Evolutionary conservation across 768 basidiomycete genomes (phyloP).

Genomic region (Psilocybe azurescens): DNA sequence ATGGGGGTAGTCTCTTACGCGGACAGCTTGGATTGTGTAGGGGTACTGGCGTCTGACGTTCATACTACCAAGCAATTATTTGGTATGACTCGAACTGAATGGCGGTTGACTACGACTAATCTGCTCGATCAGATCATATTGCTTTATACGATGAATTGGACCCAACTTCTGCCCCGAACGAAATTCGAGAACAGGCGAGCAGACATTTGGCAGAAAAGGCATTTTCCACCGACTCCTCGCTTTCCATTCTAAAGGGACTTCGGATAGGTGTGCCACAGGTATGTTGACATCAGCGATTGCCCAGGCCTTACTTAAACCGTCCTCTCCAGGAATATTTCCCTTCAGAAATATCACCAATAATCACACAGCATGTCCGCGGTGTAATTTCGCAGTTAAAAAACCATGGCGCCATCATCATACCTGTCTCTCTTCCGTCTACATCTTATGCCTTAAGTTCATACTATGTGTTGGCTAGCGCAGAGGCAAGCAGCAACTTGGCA

Average conservation of each 20-base stretch:
- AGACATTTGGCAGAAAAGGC: slow-evolving; percentile 18
- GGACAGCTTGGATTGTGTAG: slow-evolving; percentile 94
- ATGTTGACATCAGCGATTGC: not conserved
- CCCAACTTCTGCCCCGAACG: slow-evolving; percentile 67
- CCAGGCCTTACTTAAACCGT: not conserved
- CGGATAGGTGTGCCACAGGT: slow-evolving; percentile 82
- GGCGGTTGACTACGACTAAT: not conserved
- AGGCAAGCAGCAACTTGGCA: slow-evolving; percentile 91
- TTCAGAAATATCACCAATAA: slow-evolving; percentile 54
- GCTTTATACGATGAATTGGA: slow-evolving; percentile 71
- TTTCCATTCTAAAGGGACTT: slow-evolving; percentile 49
- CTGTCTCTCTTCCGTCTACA: slow-evolving; percentile 75
- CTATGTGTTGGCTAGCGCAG: slow-evolving; percentile 94
- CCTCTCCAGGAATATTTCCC: slow-evolving; percentile 78
- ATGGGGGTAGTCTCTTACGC: slow-evolving; percentile 91
- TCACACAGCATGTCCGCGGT: slow-evolving; percentile 49
- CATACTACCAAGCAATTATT: slow-evolving; percentile 59
- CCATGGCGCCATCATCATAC: slow-evolving; percentile 68
- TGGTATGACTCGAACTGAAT: slow-evolving; percentile 45
- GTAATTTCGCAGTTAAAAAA: slow-evolving; percentile 44
- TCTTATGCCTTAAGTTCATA: slow-evolving; percentile 87
- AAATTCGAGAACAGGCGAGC: slow-evolving; percentile 34
- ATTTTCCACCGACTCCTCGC: slow-evolving; percentile 10
- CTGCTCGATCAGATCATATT: slow-evolving; percentile 42
- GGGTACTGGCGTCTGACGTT: slow-evolving; percentile 70